Conservation (phyloP, 805 yeast species). For the Myxozyma neglecta region DNA sequence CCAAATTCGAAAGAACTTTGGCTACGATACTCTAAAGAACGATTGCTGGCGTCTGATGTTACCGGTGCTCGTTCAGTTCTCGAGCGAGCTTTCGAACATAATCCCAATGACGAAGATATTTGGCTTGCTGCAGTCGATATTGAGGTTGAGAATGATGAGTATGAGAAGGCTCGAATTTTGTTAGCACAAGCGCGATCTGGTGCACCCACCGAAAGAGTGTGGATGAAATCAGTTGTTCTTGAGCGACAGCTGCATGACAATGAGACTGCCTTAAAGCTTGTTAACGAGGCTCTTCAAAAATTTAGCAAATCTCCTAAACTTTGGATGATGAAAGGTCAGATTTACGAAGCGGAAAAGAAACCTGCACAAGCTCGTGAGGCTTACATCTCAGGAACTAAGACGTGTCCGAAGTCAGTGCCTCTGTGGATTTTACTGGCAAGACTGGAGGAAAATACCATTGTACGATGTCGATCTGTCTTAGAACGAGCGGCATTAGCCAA, state of each 20-base stretch:
- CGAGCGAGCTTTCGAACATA: conserved; percentile 46
- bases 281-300: conserved; percentile 49
- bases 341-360: conserved; percentile 43
- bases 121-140: conserved; percentile 75
- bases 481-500: conserved; percentile 63
- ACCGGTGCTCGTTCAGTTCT: conserved; percentile 57
- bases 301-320: conserved; percentile 56
- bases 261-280: conserved; percentile 45
- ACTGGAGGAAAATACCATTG: conserved; percentile 49
- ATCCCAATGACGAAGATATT: conserved; percentile 53
- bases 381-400: conserved; percentile 51
- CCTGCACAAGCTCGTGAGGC: conserved; percentile 49
- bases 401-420: conserved; percentile 45
- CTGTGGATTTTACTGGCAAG: conserved; percentile 59
- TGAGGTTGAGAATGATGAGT: conserved; percentile 49
- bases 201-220: conserved; percentile 51
- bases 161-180: conserved; percentile 42
- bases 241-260: conserved; percentile 45
- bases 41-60: conserved; percentile 45
- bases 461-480: conserved; percentile 68
- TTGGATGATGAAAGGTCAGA: conserved; percentile 63
- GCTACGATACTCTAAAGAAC: conserved; percentile 71
- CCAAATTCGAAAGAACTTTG: conserved; percentile 54
- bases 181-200: conserved; percentile 46
- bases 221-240: conserved; percentile 61